These are phyloP conservation scores for Penicillium chermesinum DNA, from an alignment of 495 filamentous ascomycete genomes.

Conservation along the genomic window DNA sequence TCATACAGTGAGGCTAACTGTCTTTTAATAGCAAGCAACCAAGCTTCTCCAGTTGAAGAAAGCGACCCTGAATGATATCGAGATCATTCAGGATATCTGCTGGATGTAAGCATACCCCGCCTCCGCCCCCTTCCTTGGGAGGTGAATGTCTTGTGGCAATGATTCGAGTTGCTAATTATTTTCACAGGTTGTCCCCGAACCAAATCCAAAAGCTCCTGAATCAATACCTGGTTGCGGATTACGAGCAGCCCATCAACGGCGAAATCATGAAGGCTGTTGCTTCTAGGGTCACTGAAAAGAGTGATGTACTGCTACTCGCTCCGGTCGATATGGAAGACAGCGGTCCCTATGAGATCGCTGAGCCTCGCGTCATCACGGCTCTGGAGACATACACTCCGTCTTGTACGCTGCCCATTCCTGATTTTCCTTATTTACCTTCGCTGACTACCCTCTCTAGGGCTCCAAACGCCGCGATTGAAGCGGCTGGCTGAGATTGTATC, in stretches of 20 bases:
- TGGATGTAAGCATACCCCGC: conserved; percentile 72
- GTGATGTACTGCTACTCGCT: conserved; percentile 84
- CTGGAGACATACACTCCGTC: conserved; percentile 97
- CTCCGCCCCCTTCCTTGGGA: background rate
- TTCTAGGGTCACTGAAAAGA: conserved; percentile 96
- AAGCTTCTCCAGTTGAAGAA: conserved; percentile 99
- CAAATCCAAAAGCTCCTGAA: conserved; percentile 99
- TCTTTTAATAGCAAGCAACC: conserved; percentile 72
- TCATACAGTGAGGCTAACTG: conserved; percentile 13
- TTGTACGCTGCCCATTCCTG: conserved; percentile 51
- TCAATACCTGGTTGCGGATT: conserved; percentile 97
- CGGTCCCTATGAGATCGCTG: conserved; percentile 98
- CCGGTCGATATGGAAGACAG: conserved; percentile 99
- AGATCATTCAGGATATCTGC: conserved; percentile 99
- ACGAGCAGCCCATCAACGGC: conserved; percentile 98
- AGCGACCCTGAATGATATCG: conserved; percentile 97
- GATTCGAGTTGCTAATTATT: conserved; percentile 10
- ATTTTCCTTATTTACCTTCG: background rate
- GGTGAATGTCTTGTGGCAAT: too few relatives aligned
- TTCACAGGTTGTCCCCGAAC: conserved; percentile 81
- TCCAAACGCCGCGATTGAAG: conserved; percentile 93
- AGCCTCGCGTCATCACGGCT: conserved; percentile 91
- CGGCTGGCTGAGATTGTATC: conserved; percentile 96
- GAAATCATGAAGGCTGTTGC: conserved; percentile 99
- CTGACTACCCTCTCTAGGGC: conserved; percentile 48